phyloP scores from a whole-genome alignment of 352 stramenopile species.

The Phytophthora hibernalis region DNA sequence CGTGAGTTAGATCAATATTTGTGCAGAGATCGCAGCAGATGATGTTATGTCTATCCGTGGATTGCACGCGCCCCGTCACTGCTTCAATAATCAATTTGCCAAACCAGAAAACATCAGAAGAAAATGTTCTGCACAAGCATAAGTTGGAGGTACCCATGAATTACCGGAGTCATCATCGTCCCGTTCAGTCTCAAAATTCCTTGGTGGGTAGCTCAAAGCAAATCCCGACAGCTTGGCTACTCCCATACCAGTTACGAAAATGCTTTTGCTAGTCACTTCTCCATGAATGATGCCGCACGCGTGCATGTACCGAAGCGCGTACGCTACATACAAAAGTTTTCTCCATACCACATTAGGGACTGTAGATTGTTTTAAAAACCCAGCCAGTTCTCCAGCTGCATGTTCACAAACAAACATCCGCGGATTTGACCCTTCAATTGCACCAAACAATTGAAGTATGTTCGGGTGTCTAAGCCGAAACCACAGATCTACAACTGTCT shows the following conservation, averaged over 20 bases:
- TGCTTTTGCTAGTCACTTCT: not conserved
- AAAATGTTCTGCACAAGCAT: not conserved
- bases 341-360: not conserved
- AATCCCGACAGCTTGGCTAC: not conserved
- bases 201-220: not conserved
- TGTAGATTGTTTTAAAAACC: not conserved
- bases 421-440: not conserved
- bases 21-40: not conserved
- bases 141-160: not conserved
- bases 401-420: not conserved
- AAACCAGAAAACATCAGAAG: constrained; percentile 1
- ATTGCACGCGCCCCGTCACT: not conserved
- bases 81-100: not conserved
- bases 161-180: not conserved
- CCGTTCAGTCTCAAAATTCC: not conserved
- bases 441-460: not conserved
- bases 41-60: not conserved
- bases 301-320: not conserved
- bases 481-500: not conserved
- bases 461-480: not conserved
- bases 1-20: not conserved
- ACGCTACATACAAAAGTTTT: not conserved
- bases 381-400: not conserved
- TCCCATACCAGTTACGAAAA: not conserved
- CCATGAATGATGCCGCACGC: not conserved